A percentile compares a stretch with the other conserved stretches of the same genome.
phyloP scores from a whole-genome alignment of 164 flowering plant species.

The Piper longum region DNA sequence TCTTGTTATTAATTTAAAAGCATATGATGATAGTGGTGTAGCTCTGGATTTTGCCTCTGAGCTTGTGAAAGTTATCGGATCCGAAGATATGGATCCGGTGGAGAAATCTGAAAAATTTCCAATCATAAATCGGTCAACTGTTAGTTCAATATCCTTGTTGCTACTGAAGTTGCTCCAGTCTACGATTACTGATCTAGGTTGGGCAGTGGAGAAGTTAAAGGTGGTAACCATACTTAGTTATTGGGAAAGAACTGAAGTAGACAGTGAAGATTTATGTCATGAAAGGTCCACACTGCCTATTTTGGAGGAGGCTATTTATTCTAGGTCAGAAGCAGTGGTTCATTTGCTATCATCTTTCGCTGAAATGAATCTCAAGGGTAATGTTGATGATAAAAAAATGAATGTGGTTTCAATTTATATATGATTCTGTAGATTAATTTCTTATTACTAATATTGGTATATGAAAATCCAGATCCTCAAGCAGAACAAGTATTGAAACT shows the following conservation, averaged over 20 bases:
- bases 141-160: constrained; percentile 25
- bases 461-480: constrained; percentile 42
- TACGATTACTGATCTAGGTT: constrained; percentile 37
- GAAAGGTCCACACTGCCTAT: constrained; percentile 21
- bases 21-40: constrained; percentile 37
- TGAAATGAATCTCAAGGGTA: constrained; percentile 60
- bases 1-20: constrained; percentile 32
- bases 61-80: constrained; percentile 38
- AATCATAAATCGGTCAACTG: constrained; percentile 47
- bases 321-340: constrained; percentile 53
- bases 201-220: constrained; percentile 45
- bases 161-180: constrained; percentile 42
- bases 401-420: neutral
- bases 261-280: constrained; percentile 10
- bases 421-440: neutral
- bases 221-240: constrained; percentile 16
- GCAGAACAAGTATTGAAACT: constrained; percentile 58
- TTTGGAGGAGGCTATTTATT: constrained; percentile 47
- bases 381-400: constrained; percentile 1
- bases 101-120: constrained; percentile 40
- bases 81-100: constrained; percentile 20
- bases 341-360: constrained; percentile 51
- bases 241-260: constrained; percentile 13
- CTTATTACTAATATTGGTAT: neutral
- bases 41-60: constrained; percentile 47